These are phyloP conservation scores for Alternaria gansuensis DNA, from an alignment of 2,329 filamentous ascomycete genomes.

Conservation along the genomic window DNA sequence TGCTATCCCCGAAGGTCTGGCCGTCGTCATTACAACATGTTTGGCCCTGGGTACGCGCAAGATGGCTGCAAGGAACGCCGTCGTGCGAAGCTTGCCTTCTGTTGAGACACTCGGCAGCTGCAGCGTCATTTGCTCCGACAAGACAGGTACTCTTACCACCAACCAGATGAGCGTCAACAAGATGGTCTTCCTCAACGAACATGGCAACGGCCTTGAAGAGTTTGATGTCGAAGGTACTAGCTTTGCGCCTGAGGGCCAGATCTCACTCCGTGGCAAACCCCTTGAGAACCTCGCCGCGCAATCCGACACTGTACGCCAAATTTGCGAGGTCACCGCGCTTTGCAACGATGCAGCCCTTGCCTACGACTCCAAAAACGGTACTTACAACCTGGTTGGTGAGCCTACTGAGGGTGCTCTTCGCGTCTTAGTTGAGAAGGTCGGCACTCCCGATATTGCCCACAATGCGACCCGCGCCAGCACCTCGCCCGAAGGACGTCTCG, in stretches of 20 bases:
- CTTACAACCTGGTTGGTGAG: conserved; percentile 87
- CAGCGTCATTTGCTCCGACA: conserved; percentile 99
- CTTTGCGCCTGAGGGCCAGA: conserved; percentile 81
- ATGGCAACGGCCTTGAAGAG: conserved; percentile 79
- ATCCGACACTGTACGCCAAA: conserved; percentile 81
- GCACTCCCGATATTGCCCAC: conserved; percentile 73
- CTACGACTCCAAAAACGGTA: conserved; percentile 77
- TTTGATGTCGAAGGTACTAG: conserved; percentile 92
- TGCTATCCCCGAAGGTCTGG: conserved; percentile 95
- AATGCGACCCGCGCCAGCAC: conserved; percentile 63
- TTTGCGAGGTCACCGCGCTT: conserved; percentile 73
- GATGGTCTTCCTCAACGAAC: conserved; percentile 80
- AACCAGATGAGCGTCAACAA: conserved; percentile 99
- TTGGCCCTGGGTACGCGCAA: conserved; percentile 94
- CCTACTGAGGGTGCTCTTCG: conserved; percentile 93
- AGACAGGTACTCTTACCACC: conserved; percentile 96
- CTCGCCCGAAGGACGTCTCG: conserved; percentile 69
- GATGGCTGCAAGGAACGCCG: conserved; percentile 98
- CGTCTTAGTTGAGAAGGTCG: conserved; percentile 92
- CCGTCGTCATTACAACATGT: conserved; percentile 99
- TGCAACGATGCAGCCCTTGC: conserved; percentile 90
- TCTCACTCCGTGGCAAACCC: conserved; percentile 73
- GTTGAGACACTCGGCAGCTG: conserved; percentile 98
- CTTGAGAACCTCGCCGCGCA: conserved; percentile 73
- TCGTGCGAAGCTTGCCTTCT: conserved; percentile 93